These are phyloP conservation scores for Debaryomyces udenii DNA, from an alignment of 1,139 yeast genomes.

Conservation along the genomic window DNA sequence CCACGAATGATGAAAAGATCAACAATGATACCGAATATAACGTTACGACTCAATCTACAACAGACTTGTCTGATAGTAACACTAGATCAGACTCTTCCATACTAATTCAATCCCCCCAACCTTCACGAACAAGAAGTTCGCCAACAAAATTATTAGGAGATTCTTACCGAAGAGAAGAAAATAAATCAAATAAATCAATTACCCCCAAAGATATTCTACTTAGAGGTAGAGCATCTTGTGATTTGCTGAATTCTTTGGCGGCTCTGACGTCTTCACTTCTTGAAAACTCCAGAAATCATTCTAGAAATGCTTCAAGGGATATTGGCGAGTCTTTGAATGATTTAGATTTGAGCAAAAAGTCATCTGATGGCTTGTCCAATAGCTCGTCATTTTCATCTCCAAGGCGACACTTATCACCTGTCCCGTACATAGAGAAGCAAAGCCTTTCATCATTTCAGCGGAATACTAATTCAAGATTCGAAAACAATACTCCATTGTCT, in stretches of 20 bases:
- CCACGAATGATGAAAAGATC: slow-evolving; percentile 1
- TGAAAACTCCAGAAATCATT: slow-evolving; percentile 13
- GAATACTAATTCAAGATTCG: slow-evolving; percentile 35
- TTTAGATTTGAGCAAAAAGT: slow-evolving; percentile 26
- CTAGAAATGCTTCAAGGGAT: slow-evolving; percentile 26
- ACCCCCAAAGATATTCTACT: slow-evolving; percentile 47
- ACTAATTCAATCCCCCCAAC: slow-evolving; percentile 34
- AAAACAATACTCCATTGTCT: slow-evolving; percentile 42
- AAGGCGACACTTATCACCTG: slow-evolving; percentile 58
- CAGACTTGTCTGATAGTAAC: neutral
- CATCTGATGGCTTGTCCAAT: slow-evolving; percentile 23
- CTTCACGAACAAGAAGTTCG: slow-evolving; percentile 36
- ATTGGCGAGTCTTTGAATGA: slow-evolving; percentile 30
- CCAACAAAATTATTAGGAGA: slow-evolving; percentile 38
- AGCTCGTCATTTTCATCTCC: slow-evolving; percentile 51
- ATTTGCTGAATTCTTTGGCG: slow-evolving; percentile 22
- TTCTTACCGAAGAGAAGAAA: slow-evolving; percentile 39
- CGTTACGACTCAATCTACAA: neutral
- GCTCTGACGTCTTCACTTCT: slow-evolving; percentile 23
- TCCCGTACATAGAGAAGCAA: slow-evolving; percentile 47
- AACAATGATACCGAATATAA: slow-evolving; percentile 11
- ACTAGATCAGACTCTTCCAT: slow-evolving; percentile 2
- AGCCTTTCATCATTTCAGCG: slow-evolving; percentile 61
- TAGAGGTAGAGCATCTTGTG: slow-evolving; percentile 28
- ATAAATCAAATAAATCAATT: slow-evolving; percentile 23